These are phyloP conservation scores for Mucor ambiguus DNA, from an alignment of 371 early-diverging fungal species.

Conservation along the genomic window DNA sequence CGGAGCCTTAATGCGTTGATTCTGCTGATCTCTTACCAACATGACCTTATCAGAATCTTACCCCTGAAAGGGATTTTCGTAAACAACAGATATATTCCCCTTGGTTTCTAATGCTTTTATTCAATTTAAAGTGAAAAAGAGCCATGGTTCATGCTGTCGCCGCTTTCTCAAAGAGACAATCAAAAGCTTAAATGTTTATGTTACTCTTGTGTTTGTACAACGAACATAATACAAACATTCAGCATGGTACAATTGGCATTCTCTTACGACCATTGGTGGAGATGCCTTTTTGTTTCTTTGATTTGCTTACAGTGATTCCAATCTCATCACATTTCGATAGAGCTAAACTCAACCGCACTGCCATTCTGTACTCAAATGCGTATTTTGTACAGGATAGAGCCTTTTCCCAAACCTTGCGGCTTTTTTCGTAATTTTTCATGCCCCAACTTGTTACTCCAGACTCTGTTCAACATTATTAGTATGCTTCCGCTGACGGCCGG, in stretches of 20 bases:
- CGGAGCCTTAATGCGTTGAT: neutral
- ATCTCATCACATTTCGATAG: constrained; percentile 31
- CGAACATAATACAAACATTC: neutral
- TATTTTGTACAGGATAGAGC: constrained; percentile 31
- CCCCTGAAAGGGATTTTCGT: neutral
- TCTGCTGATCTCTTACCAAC: neutral
- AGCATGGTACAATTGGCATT: constrained; percentile 19
- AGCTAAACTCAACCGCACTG: constrained; percentile 26
- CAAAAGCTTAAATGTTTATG: too few species aligned
- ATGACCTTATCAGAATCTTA: neutral
- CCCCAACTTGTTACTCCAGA: constrained; percentile 55
- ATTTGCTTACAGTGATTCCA: constrained; percentile 18
- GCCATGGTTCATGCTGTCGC: too few species aligned
- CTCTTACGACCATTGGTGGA: constrained; percentile 25
- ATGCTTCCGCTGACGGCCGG: neutral
- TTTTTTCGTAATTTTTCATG: constrained; percentile 39
- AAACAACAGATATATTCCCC: neutral
- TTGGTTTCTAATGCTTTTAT: neutral
- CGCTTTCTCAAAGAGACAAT: neutral
- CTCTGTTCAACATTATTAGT: constrained; percentile 20
- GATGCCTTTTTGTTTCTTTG: constrained; percentile 21
- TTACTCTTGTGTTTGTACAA: neutral
- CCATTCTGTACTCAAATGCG: constrained; percentile 34
- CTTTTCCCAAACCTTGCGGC: constrained; percentile 29
- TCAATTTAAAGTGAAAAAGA: too few species aligned